Base-by-base conservation (phyloP, 1,284 basidiomycete species). In the Cutaneotrichosporon daszewskae region DNA sequence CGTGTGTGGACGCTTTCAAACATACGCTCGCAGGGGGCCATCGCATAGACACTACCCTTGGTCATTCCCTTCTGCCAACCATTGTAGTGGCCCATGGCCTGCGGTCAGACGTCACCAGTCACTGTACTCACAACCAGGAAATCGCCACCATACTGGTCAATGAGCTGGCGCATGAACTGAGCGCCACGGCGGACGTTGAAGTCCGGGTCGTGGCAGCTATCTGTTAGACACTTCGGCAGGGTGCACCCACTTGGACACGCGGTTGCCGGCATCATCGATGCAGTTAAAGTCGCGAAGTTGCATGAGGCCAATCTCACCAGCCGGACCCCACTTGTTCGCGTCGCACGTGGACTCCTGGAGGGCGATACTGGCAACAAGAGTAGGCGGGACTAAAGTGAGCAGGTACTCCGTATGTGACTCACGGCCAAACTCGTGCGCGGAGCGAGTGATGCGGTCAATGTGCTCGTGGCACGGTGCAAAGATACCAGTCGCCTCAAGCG, bases 231-330 rank as follows among this genome's bases (percentile, higher is more conserved):
- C n/a, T n/a, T n/a, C n/a, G n/a, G n/a, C n/a, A n/a, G n/a, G n/a
- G n/a, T n/a, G n/a, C n/a, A n/a, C n/a, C n/a, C n/a, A n/a, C n/a
- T n/a, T n/a, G n/a, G n/a, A n/a, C n/a, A n/a, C n/a, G n/a, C n/a
- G n/a, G n/a, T n/a, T n/a, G n/a, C n/a, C n/a, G n/a, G n/a, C n/a
- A n/a, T n/a, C n/a, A n/a, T n/a, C 78, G 34, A 65, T 75, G 59
- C 87, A 92, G 69, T 91, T 91, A 56, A 85, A 84, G 35, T 72
- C 64, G 13, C 83, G 84, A 57, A 90, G 76, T 69, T 92, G 87
- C 87, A 91, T 90, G 43, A 77, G 52, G 32, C 87, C 89, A 56
- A 84, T 80, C 64, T 90, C 88, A 10, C 75, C 84, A 19, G 82
- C 84, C 7, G 13, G 28, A 45, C 89, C 88, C 34, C 80, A 74